Conservation (phyloP, 108 stramenopile species). For the Hondaea fermentalgiana region DNA sequence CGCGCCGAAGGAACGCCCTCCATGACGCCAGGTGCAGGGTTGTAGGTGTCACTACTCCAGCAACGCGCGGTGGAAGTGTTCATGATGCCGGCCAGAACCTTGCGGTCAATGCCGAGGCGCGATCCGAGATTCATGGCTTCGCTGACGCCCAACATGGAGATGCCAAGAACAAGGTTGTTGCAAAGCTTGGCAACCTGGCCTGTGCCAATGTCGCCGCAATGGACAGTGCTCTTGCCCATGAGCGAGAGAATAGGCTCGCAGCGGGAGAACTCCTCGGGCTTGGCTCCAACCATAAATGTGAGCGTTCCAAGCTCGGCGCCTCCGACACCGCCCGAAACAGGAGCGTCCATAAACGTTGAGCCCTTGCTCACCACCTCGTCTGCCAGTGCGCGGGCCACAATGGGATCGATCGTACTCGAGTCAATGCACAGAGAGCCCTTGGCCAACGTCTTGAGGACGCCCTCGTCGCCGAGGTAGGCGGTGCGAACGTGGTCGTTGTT, state of each 20-base stretch:
- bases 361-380: constrained; percentile 21
- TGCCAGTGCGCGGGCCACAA: constrained; percentile 34
- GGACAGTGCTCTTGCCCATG: constrained; percentile 68
- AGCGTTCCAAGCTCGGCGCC: constrained; percentile 76
- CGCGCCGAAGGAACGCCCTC: constrained; percentile 41
- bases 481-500: constrained; percentile 37
- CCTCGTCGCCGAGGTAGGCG: constrained; percentile 39
- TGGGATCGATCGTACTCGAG: constrained; percentile 68
- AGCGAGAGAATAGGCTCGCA: constrained; percentile 48
- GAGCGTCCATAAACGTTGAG: constrained; percentile 58
- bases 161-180: constrained; percentile 83
- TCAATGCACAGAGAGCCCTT: constrained; percentile 57
- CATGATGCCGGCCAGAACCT: constrained; percentile 67
- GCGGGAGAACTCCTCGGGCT: constrained; percentile 34
- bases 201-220: constrained; percentile 68
- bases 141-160: constrained; percentile 78
- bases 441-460: background rate
- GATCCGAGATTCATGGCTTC: constrained; percentile 88
- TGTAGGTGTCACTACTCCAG: constrained; percentile 82
- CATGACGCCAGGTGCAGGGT: constrained; percentile 78
- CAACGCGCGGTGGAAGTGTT: constrained; percentile 83
- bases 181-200: constrained; percentile 77
- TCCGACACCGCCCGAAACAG: constrained; percentile 82
- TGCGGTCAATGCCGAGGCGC: constrained; percentile 73
- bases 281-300: constrained; percentile 83